These are phyloP conservation scores for Rhododendron henanense DNA, from an alignment of 148 eudicot species.

Conservation along the genomic window DNA sequence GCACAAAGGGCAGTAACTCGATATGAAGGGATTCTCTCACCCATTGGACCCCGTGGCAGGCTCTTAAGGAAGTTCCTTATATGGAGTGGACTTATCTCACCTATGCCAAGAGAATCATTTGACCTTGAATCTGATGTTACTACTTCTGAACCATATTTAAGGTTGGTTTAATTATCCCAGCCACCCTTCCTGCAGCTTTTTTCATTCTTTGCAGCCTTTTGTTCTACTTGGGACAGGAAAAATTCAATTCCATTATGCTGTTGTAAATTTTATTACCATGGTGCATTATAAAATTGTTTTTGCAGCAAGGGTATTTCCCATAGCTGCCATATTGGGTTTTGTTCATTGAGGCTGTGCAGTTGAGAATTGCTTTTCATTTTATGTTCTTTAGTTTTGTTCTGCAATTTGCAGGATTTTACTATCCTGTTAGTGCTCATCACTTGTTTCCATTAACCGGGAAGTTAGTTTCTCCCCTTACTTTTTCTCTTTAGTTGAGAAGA, in stretches of 20 bases:
- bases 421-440: background rate
- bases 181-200: background rate
- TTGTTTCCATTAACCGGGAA: background rate
- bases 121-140: slow-evolving; percentile 37
- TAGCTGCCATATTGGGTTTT: background rate
- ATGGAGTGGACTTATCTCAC: slow-evolving; percentile 59
- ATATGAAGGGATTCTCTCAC: slow-evolving; percentile 84
- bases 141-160: slow-evolving; percentile 57
- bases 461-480: background rate
- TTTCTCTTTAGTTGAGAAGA: background rate
- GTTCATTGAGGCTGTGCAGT: background rate
- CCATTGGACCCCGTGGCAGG: slow-evolving; percentile 83
- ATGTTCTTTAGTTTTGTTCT: background rate
- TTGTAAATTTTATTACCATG: background rate
- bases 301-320: background rate
- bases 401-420: background rate
- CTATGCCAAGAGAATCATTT: slow-evolving; percentile 43
- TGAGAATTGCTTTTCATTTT: background rate
- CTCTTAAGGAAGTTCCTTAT: slow-evolving; percentile 66
- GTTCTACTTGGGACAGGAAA: background rate
- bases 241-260: background rate
- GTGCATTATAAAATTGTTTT: background rate
- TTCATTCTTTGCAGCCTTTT: background rate
- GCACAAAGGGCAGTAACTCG: slow-evolving; percentile 91
- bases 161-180: slow-evolving; percentile 35